Conservation (phyloP, 495 filamentous ascomycete species). For the Penicillium canescens region DNA sequence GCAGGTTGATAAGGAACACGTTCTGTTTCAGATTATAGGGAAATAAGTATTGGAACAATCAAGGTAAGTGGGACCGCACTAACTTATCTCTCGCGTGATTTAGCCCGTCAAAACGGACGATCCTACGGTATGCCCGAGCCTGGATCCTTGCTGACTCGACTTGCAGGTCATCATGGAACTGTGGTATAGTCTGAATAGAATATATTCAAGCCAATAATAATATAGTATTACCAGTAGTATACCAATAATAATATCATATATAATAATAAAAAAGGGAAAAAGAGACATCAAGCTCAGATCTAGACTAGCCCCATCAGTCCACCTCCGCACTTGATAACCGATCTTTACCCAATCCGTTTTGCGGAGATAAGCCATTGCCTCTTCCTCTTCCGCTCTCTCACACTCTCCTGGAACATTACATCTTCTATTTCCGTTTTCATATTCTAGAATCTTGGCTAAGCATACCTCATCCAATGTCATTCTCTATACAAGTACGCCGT, state of each 20-base stretch:
- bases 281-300: constrained; percentile 4
- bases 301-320: constrained; percentile 18
- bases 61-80: constrained; percentile 1
- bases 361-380: constrained; percentile 4
- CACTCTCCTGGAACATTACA: too few relatives aligned
- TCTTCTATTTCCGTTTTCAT: too few relatives aligned
- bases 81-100: constrained; percentile 20
- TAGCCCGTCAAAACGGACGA: constrained; percentile 21
- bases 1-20: too few relatives aligned
- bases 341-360: constrained; percentile 14
- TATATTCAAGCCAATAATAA: background rate
- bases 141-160: background rate
- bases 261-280: too few relatives aligned
- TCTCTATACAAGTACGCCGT: too few relatives aligned
- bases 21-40: background rate
- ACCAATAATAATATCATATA: too few relatives aligned
- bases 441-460: too few relatives aligned
- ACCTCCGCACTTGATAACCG: constrained; percentile 27
- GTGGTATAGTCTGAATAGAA: too few relatives aligned
- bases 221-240: too few relatives aligned
- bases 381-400: background rate
- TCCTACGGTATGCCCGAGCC: background rate
- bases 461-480: too few relatives aligned
- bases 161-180: background rate
- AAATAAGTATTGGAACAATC: background rate